A percentile compares a stretch with the other conserved stretches of the same genome.
phyloP scores from a whole-genome alignment of 805 yeast genomes.

The Sugiyamaella boreocaroliniensis region DNA sequence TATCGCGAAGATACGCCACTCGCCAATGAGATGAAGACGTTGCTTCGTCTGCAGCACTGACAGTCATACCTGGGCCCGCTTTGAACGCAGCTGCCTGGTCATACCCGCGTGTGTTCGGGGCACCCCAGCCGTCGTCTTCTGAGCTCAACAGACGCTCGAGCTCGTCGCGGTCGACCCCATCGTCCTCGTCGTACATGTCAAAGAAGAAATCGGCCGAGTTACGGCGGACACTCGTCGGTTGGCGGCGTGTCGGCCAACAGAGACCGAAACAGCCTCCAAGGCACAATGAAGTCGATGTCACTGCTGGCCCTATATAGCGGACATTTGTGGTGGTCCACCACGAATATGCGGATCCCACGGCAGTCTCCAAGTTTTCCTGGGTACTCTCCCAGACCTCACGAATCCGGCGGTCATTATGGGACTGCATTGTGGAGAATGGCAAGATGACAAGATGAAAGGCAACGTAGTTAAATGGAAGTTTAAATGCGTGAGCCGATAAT shows the following conservation, averaged over 20 bases:
- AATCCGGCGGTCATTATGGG: constrained; percentile 14
- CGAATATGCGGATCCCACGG: constrained; percentile 21
- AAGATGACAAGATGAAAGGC: background rate
- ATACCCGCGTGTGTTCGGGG: background rate
- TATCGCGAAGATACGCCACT: background rate
- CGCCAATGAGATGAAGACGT: background rate
- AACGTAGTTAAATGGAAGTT: background rate
- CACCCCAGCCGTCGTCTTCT: constrained; percentile 10
- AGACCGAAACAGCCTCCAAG: constrained; percentile 10
- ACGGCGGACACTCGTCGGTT: constrained; percentile 14
- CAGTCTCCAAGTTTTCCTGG: constrained; percentile 24
- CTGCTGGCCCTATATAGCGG: constrained; percentile 14
- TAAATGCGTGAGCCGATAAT: too few relatives aligned
- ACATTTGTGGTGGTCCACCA: constrained; percentile 14
- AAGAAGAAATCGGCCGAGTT: constrained; percentile 22
- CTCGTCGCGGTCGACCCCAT: constrained; percentile 22
- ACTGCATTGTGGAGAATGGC: constrained; percentile 5
- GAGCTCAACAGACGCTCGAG: constrained; percentile 19
- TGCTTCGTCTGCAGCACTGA: background rate
- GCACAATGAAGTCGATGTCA: constrained; percentile 2
- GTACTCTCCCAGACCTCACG: constrained; percentile 22
- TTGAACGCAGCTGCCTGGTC: background rate
- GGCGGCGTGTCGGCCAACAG: constrained; percentile 7
- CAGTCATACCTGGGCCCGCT: background rate
- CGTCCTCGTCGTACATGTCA: constrained; percentile 26